Conservation (phyloP, 805 yeast genomes). For the Wickerhamomyces hampshirensis region DNA sequence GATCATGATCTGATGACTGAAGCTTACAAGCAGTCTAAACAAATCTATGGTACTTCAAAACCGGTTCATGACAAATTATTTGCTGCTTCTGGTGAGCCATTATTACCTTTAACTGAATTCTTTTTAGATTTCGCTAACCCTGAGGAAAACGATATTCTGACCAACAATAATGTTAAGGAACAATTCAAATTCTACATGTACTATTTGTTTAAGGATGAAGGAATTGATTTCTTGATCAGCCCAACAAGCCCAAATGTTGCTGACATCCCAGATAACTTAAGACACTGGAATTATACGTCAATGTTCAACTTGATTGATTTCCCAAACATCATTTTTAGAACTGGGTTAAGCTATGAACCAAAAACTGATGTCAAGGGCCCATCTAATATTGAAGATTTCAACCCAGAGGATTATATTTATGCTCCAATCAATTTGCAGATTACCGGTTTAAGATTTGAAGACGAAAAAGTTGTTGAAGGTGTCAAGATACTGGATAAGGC, state of each 20-base stretch:
- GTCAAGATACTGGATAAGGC: constrained; percentile 34
- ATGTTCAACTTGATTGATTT: constrained; percentile 68
- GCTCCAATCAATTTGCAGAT: constrained; percentile 52
- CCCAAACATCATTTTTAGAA: constrained; percentile 63
- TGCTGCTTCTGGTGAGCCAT: constrained; percentile 64
- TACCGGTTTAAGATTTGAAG: constrained; percentile 44
- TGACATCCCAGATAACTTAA: constrained; percentile 56
- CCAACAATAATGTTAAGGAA: constrained; percentile 55
- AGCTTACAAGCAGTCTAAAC: constrained; percentile 46
- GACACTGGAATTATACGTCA: constrained; percentile 77
- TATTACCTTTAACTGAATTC: constrained; percentile 60
- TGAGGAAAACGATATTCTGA: constrained; percentile 56
- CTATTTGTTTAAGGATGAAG: constrained; percentile 46
- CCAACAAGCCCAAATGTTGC: constrained; percentile 71
- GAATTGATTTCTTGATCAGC: constrained; percentile 60
- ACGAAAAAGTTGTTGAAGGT: constrained; percentile 47
- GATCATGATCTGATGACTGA: constrained; percentile 51
- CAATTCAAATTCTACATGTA: constrained; percentile 51
- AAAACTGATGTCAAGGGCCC: constrained; percentile 43
- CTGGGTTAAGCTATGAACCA: constrained; percentile 59
- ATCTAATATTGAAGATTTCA: constrained; percentile 12
- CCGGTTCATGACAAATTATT: constrained; percentile 49
- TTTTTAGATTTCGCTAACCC: constrained; percentile 49
- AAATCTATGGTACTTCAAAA: constrained; percentile 57
- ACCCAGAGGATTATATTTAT: constrained; percentile 26